Conservation (phyloP, 352 stramenopile genomes). For the Globisporangium middletonii region DNA sequence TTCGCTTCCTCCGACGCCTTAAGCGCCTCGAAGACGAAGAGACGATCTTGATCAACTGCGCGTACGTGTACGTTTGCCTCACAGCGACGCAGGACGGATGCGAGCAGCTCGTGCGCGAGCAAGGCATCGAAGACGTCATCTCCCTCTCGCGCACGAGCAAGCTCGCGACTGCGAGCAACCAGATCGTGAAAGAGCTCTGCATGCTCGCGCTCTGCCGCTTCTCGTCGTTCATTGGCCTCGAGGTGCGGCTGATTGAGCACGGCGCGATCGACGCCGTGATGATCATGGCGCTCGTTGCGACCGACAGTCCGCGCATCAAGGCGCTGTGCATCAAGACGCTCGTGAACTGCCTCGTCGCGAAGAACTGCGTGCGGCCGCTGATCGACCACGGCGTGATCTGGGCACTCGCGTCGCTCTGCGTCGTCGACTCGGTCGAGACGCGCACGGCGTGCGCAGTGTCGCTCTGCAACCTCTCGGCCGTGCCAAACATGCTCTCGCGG, state of each 20-base stretch:
- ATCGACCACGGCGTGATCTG: constrained; percentile 75
- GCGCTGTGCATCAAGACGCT: constrained; percentile 65
- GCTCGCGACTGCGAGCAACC: constrained; percentile 25
- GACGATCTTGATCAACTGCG: constrained; percentile 62
- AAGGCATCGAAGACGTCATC: constrained; percentile 65
- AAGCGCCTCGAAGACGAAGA: constrained; percentile 33
- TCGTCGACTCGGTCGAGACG: constrained; percentile 47
- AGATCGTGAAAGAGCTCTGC: constrained; percentile 59
- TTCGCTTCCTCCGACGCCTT: constrained; percentile 47
- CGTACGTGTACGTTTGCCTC: constrained; percentile 61
- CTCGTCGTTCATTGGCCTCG: constrained; percentile 55
- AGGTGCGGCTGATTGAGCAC: constrained; percentile 62
- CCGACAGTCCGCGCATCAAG: constrained; percentile 59
- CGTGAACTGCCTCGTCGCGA: constrained; percentile 67
- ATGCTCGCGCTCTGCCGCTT: constrained; percentile 65
- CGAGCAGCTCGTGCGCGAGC: constrained; percentile 67
- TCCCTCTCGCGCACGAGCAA: constrained; percentile 42
- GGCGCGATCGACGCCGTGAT: constrained; percentile 64
- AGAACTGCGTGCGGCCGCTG: constrained; percentile 55
- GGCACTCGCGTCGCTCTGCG: constrained; percentile 62
- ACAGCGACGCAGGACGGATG: constrained; percentile 60
- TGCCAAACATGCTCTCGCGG: constrained; percentile 48
- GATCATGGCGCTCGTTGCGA: constrained; percentile 68
- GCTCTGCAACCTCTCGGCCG: constrained; percentile 68
- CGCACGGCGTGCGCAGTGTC: constrained; percentile 57